Percentiles rank a stretch among this genome's conserved stretches.
Evolutionary conservation across 2,329 filamentous ascomycete species (phyloP).

Genomic region (Aspergillus ochraceus): DNA sequence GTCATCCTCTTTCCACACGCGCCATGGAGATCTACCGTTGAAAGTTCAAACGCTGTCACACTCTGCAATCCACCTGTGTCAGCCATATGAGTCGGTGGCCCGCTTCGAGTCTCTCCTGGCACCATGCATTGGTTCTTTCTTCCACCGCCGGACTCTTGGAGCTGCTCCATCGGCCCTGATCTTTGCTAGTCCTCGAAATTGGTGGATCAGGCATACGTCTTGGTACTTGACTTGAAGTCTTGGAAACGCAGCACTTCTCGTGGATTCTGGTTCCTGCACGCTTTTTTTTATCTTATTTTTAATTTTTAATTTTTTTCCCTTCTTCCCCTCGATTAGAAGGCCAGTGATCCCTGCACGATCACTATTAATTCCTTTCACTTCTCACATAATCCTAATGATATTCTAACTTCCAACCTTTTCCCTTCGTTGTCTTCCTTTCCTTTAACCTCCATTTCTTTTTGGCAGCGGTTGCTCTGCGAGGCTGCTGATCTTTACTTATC

Average conservation of each 20-base stretch:
- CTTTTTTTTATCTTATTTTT: background rate
- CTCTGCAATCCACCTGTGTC: slow-evolving; percentile 11
- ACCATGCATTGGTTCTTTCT: slow-evolving; percentile 6
- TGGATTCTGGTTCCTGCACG: background rate
- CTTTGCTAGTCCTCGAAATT: background rate
- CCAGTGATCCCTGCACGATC: background rate
- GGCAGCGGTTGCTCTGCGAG: slow-evolving; percentile 9
- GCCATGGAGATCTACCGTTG: background rate
- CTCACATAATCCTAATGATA: background rate
- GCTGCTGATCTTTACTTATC: slow-evolving; percentile 13
- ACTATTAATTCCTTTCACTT: background rate
- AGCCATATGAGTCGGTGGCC: slow-evolving; percentile 16
- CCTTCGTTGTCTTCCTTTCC: slow-evolving; percentile 12
- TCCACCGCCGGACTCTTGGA: background rate
- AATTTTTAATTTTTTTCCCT: background rate
- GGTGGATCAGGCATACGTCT: background rate
- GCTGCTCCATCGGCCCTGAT: too few species aligned
- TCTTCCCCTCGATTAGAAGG: background rate
- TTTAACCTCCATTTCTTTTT: background rate
- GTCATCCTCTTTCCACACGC: background rate
- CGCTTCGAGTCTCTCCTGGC: background rate
- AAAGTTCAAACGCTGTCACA: background rate
- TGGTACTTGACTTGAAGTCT: too few species aligned
- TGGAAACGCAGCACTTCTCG: too few species aligned
- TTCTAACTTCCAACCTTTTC: slow-evolving; percentile 7